These are phyloP conservation scores for Leccinum ponderosum DNA, from an alignment of 1,284 basidiomycete species.

Conservation along the genomic window DNA sequence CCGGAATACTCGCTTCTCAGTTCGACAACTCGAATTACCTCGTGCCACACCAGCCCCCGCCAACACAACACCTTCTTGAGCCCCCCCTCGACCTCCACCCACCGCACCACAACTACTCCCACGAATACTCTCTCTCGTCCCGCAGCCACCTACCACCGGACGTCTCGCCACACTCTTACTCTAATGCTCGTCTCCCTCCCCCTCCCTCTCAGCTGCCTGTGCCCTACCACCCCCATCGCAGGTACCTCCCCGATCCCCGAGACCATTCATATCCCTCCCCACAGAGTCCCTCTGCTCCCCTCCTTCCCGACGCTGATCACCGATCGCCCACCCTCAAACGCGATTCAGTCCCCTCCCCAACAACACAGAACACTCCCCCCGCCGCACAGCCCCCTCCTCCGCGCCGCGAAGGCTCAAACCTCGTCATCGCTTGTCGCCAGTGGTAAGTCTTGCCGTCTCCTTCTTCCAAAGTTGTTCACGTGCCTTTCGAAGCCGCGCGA, in stretches of 20 bases:
- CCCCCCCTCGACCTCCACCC: slow-evolving; percentile 39
- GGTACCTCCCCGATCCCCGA: slow-evolving; percentile 49
- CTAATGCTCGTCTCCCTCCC: slow-evolving; percentile 42
- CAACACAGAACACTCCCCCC: slow-evolving; percentile 9
- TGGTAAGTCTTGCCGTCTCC: slow-evolving; percentile 45
- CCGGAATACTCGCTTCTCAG: slow-evolving; percentile 46
- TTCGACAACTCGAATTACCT: slow-evolving; percentile 44
- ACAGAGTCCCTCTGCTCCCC: slow-evolving; percentile 19
- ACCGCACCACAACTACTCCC: slow-evolving; percentile 24
- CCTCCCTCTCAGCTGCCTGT: slow-evolving; percentile 38
- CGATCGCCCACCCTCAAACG: slow-evolving; percentile 40
- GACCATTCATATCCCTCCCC: slow-evolving; percentile 39
- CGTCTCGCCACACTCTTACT: slow-evolving; percentile 40
- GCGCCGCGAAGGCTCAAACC: slow-evolving; percentile 61
- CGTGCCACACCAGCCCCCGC: slow-evolving; percentile 12
- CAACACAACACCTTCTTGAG: slow-evolving; percentile 39
- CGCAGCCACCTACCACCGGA: slow-evolving; percentile 47
- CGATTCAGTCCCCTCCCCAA: slow-evolving; percentile 20
- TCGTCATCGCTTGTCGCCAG: slow-evolving; percentile 70
- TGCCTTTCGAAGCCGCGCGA: slow-evolving; percentile 56
- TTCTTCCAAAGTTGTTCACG: slow-evolving; percentile 37
- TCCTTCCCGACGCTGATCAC: slow-evolving; percentile 40
- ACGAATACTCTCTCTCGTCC: slow-evolving; percentile 29
- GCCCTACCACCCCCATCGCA: slow-evolving; percentile 42
- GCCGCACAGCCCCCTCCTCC: slow-evolving; percentile 36